Conservation (phyloP, 208 protist species). For the Crithidia mellificae region DNA sequence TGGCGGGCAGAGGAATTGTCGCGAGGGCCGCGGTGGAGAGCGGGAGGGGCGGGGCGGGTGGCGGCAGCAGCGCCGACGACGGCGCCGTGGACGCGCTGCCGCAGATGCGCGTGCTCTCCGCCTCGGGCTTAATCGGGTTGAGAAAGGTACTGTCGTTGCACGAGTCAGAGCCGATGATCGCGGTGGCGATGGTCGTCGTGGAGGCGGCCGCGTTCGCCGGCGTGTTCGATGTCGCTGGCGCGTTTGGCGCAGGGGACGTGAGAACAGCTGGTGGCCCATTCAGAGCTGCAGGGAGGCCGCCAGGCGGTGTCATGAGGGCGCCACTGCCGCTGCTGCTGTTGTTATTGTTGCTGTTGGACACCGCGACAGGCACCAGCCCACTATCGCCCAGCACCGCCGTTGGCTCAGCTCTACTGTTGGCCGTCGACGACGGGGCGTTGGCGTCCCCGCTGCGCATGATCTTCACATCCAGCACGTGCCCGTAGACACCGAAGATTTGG, state of each 20-base stretch:
- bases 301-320: no score
- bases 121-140: not conserved
- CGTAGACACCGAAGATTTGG: constrained; percentile 15
- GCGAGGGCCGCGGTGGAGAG: not conserved
- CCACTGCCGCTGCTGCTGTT: not conserved
- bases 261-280: no score
- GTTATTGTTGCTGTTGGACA: not conserved
- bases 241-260: not conserved
- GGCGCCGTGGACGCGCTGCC: no score
- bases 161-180: not conserved
- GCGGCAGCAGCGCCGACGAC: not conserved
- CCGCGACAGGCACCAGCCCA: no score
- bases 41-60: not conserved
- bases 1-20: not conserved
- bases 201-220: not conserved
- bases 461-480: constrained; percentile 15
- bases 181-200: not conserved
- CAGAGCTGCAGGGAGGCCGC: no score
- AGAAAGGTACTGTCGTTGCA: constrained; percentile 9
- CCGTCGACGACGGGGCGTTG: not conserved
- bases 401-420: not conserved
- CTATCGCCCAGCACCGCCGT: not conserved
- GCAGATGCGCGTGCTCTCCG: constrained; percentile 4
- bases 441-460: constrained; percentile 15
- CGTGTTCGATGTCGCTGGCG: not conserved